These are phyloP conservation scores for Skeletonema costatum DNA, from an alignment of 108 stramenopile species.

Conservation along the genomic window DNA sequence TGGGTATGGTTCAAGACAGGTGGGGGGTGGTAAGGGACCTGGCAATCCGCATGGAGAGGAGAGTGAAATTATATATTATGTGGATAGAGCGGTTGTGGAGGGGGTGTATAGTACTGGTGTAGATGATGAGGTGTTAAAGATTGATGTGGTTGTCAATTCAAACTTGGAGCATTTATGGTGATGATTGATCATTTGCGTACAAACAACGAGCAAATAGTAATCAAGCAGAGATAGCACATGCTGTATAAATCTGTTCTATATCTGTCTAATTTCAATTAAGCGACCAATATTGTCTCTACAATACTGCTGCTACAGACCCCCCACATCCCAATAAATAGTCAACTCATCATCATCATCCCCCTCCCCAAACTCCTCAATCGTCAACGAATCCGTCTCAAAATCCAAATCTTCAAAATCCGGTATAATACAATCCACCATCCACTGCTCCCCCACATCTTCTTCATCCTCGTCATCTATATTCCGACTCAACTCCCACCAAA, in stretches of 20 bases:
- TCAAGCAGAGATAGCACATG: too few relatives aligned
- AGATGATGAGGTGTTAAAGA: not conserved
- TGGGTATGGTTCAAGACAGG: conserved; percentile 72
- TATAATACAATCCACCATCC: conserved; percentile 45
- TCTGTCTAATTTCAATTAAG: too few relatives aligned
- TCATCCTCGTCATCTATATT: conserved; percentile 4
- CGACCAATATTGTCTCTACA: not conserved
- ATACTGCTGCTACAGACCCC: not conserved
- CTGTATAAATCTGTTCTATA: too few relatives aligned
- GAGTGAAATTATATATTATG: conserved; percentile 80
- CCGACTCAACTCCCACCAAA: conserved; percentile 48
- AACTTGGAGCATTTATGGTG: conserved; percentile 76
- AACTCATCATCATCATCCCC: conserved; percentile 29
- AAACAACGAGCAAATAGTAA: too few relatives aligned
- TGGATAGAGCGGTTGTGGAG: conserved; percentile 58
- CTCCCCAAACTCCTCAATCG: conserved; percentile 26
- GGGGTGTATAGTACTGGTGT: conserved; percentile 4
- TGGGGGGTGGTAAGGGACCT: conserved; percentile 70
- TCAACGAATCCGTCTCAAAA: conserved; percentile 37
- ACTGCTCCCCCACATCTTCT: conserved; percentile 17
- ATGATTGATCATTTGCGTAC: too few relatives aligned
- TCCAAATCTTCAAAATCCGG: conserved; percentile 54
- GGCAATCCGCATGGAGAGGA: conserved; percentile 89
- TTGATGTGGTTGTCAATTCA: conserved; percentile 62
- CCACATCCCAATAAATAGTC: conserved; percentile 34